Conservation (phyloP, 2,329 filamentous ascomycete species). For the Stromatinia cepivora region DNA sequence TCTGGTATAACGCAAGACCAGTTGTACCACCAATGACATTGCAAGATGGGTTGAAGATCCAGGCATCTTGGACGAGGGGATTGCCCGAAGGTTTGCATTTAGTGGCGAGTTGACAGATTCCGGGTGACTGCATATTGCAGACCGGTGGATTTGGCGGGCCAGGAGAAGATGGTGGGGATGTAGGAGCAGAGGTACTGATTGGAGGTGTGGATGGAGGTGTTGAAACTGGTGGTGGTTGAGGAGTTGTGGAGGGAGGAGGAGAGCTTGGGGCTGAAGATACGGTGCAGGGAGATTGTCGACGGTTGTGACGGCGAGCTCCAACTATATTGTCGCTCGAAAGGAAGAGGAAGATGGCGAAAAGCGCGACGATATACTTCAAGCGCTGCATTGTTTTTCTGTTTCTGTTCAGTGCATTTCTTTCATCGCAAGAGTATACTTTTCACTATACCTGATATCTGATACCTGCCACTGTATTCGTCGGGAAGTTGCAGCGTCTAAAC, state of each 20-base stretch:
- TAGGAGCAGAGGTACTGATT: constrained; percentile 1
- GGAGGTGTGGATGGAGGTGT: neutral
- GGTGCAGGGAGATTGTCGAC: constrained; percentile 13
- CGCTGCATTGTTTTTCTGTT: constrained; percentile 15
- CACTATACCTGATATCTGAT: neutral
- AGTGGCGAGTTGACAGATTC: constrained; percentile 21
- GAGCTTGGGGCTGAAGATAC: neutral
- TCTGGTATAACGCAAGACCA: constrained; percentile 13
- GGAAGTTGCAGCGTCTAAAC: neutral
- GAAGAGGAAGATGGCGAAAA: constrained; percentile 12
- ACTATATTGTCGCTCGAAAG: constrained; percentile 16
- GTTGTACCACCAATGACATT: constrained; percentile 23
- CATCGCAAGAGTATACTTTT: neutral
- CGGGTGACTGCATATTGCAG: constrained; percentile 15
- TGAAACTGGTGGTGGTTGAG: constrained; percentile 3
- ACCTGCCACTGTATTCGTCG: neutral
- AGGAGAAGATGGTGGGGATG: constrained; percentile 7
- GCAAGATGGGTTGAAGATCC: constrained; percentile 21
- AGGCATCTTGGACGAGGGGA: constrained; percentile 17
- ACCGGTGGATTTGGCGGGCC: constrained; percentile 15
- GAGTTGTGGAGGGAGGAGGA: neutral
- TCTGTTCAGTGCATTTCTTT: neutral
- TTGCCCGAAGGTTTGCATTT: neutral
- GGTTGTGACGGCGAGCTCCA: constrained; percentile 7
- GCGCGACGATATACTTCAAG: constrained; percentile 1